Conservation (phyloP, 345 rosid genomes). For the Eucalyptus marginata region DNA sequence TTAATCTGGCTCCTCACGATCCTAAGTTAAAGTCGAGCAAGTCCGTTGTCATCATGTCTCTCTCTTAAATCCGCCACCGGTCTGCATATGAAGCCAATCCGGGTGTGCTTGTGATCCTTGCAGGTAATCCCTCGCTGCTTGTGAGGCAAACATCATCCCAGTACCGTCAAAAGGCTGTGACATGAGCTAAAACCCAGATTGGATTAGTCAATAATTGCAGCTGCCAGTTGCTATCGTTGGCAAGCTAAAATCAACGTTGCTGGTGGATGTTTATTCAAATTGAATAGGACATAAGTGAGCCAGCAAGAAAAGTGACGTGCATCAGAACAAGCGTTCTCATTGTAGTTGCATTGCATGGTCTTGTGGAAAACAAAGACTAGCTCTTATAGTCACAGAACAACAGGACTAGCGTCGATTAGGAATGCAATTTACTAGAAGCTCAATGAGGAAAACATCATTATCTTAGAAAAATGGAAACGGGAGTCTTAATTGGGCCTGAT, state of each 20-base stretch:
- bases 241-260: not conserved
- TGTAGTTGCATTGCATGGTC: not conserved
- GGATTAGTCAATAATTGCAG: not conserved
- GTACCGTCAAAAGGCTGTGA: constrained; percentile 38
- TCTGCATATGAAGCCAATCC: constrained; percentile 87
- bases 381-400: not conserved
- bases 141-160: constrained; percentile 52
- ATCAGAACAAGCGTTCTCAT: not conserved
- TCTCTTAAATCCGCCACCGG: constrained; percentile 49
- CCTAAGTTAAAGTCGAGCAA: not conserved
- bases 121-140: constrained; percentile 37
- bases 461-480: not conserved
- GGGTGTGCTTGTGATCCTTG: constrained; percentile 42
- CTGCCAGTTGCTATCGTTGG: not conserved
- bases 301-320: not conserved
- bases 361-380: not conserved
- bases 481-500: not conserved
- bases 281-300: not conserved
- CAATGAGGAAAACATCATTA: not conserved
- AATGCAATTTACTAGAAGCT: not conserved
- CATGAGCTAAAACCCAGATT: constrained; percentile 21
- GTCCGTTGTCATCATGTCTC: constrained; percentile 8
- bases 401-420: not conserved
- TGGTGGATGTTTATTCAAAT: not conserved
- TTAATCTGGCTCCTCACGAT: not conserved